A percentile compares a stretch with the other conserved stretches of the same genome.
Evolutionary conservation across 306 rosid species (phyloP).

Genomic region (Ziziphus jujuba): DNA sequence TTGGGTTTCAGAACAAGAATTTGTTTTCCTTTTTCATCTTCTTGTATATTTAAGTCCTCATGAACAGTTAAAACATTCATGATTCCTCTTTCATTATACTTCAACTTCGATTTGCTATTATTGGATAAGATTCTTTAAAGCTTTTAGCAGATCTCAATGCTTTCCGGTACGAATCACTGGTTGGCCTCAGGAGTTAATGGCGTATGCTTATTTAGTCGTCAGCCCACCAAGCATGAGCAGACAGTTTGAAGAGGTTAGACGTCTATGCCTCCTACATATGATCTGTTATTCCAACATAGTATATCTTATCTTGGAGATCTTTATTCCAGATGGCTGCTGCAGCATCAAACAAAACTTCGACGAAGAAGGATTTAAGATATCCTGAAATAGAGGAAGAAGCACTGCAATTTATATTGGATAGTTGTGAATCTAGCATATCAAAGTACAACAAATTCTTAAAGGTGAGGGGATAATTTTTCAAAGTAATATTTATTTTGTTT

Average conservation of each 20-base stretch:
- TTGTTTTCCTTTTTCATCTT: not conserved
- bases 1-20: too few relatives aligned
- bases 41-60: too few relatives aligned
- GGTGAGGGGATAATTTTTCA: constrained; percentile 40
- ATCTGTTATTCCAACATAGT: constrained; percentile 5
- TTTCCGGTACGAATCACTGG: constrained; percentile 87
- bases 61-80: not conserved
- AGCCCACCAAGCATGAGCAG: constrained; percentile 83
- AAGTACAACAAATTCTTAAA: constrained; percentile 84
- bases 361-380: constrained; percentile 65
- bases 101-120: not conserved
- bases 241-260: constrained; percentile 76
- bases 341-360: constrained; percentile 61
- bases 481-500: not conserved
- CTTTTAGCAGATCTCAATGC: constrained; percentile 69
- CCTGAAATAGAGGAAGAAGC: constrained; percentile 90
- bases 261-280: constrained; percentile 3
- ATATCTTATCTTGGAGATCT: constrained; percentile 21
- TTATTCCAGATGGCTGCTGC: constrained; percentile 82
- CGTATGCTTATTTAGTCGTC: constrained; percentile 85
- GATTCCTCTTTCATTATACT: not conserved
- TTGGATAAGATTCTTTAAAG: constrained; percentile 15
- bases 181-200: constrained; percentile 90
- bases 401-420: constrained; percentile 72
- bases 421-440: constrained; percentile 87